These are phyloP conservation scores for Teunomyces barrocoloradensis DNA, from an alignment of 805 yeast genomes.

Conservation along the genomic window DNA sequence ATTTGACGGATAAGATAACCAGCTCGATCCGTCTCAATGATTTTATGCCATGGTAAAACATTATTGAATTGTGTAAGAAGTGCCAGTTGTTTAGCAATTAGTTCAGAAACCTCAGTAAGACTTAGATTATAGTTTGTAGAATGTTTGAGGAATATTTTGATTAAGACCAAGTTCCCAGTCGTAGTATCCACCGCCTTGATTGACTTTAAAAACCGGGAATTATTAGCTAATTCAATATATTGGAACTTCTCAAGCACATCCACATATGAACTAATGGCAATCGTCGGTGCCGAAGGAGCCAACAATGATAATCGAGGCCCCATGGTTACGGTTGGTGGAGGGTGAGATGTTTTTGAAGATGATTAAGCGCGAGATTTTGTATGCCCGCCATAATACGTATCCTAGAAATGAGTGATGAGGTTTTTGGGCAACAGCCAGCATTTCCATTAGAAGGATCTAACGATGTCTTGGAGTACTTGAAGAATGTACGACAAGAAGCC, in stretches of 20 bases:
- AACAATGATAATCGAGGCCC: constrained; percentile 83
- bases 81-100: constrained; percentile 33
- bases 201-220: constrained; percentile 83
- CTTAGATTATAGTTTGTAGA: constrained; percentile 22
- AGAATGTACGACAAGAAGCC: constrained; percentile 31
- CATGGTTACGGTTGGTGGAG: constrained; percentile 43
- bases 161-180: constrained; percentile 64
- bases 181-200: constrained; percentile 68
- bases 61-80: constrained; percentile 52
- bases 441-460: constrained; percentile 16
- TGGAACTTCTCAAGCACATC: constrained; percentile 75
- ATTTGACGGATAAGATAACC: constrained; percentile 86
- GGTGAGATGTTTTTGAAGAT: neutral
- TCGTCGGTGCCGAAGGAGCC: constrained; percentile 89
- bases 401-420: constrained; percentile 13
- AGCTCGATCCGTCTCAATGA: constrained; percentile 88
- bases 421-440: constrained; percentile 32
- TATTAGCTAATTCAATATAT: constrained; percentile 71
- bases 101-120: constrained; percentile 24
- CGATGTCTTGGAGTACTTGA: constrained; percentile 24
- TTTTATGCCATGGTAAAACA: constrained; percentile 65
- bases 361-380: constrained; percentile 1
- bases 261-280: constrained; percentile 86
- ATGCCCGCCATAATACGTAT: neutral
- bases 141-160: constrained; percentile 83